Evolutionary conservation across 2,329 filamentous ascomycete species (phyloP), one percentile per base, ranked within the genome.

Genomic region (Stagonosporopsis rhizophila): DNA sequence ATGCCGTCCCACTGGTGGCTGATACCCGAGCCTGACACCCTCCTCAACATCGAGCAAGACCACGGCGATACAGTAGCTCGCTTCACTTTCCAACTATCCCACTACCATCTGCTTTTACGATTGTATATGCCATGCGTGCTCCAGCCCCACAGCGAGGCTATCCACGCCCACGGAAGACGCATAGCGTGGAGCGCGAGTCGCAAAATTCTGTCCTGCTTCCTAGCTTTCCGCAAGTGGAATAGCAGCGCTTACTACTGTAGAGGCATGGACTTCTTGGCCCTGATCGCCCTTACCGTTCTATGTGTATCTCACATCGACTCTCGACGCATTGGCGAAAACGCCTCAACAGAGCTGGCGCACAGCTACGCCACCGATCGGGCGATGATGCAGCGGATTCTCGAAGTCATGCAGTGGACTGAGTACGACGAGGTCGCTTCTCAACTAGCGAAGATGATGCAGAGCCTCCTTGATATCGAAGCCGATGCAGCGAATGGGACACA

Each of bases 71-170:
- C 14, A 51, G 51, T 37, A 44, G 53, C 37, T 41, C 52, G 58
- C 2, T 48, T 62, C 22, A 54, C 41, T 19, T 52, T 58, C 25
- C 65, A 68, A 27, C 14, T 67, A 6, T 41, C 50, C 9, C 57
- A 68, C 44, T 61, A 58, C 50, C 60, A 65, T 14, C 57, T 66
- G 3, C 45, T 62, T 1, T 49, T 58, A 15, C 66, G 59, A 7
- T 40, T 68, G 3, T 60, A 68, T 27, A 46, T 69, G 11, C 64
- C 66, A 3, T 67, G 59, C 23, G 51, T 68, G 20, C 45, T 67
- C 3, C 59, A 30, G 50, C 17, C 28, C 6, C 17, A 15, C 27
- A 14, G 22, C 41, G 42, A 40, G 1, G 44, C 40, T 4, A 51
- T 23, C 2, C 51, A 56, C 48, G 19, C 56, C 8, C 56, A 54